phyloP scores from a whole-genome alignment of 345 rosid genomes.

The Salix exigua region DNA sequence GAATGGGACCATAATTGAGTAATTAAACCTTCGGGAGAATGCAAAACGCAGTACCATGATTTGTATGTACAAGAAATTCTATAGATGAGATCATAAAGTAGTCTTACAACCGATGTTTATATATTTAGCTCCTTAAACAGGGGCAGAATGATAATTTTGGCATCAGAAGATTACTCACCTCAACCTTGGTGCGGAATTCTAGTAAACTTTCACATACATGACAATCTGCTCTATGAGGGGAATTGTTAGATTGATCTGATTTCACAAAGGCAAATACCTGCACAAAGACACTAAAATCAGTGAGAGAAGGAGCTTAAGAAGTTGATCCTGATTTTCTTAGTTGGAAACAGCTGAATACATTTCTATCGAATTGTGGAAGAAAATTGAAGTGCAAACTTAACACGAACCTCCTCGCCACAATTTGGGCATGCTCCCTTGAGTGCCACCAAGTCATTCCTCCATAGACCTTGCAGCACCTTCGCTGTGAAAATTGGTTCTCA shows the following conservation, averaged over 20 bases:
- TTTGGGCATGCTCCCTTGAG: constrained; percentile 91
- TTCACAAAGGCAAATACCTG: constrained; percentile 91
- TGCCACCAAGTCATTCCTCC: constrained; percentile 90
- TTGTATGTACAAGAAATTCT: background rate
- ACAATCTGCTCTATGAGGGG: constrained; percentile 81
- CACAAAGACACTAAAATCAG: constrained; percentile 7
- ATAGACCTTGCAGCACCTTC: constrained; percentile 69
- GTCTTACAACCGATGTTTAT: background rate
- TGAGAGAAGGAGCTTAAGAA: background rate
- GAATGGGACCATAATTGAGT: background rate
- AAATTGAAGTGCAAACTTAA: constrained; percentile 6
- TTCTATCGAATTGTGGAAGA: background rate
- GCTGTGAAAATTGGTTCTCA: constrained; percentile 41
- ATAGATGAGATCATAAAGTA: background rate
- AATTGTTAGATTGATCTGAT: constrained; percentile 51
- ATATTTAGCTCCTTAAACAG: background rate
- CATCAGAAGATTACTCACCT: constrained; percentile 39
- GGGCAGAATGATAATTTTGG: background rate
- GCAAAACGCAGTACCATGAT: background rate
- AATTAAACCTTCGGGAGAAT: background rate
- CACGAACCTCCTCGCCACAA: constrained; percentile 94
- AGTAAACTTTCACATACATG: constrained; percentile 83
- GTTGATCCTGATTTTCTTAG: constrained; percentile 1
- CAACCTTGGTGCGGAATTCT: constrained; percentile 81
- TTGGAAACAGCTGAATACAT: background rate